These are phyloP conservation scores for Nicotiana undulata DNA, from an alignment of 257 asterid species.

Conservation along the genomic window DNA sequence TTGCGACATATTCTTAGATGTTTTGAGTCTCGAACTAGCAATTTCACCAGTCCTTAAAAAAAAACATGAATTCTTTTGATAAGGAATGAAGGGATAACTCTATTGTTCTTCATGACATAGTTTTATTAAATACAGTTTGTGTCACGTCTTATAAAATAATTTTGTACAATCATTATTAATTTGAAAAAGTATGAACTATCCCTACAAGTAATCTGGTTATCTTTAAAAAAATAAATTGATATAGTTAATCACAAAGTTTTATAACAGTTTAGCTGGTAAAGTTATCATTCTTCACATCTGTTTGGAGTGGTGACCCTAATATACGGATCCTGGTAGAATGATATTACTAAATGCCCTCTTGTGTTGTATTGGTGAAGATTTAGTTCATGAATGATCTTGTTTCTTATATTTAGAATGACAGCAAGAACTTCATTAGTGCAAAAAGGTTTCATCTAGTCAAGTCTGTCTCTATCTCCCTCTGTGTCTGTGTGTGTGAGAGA, in stretches of 20 bases:
- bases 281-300: background rate
- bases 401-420: background rate
- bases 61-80: background rate
- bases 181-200: background rate
- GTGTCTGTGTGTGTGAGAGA: background rate
- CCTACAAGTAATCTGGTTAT: background rate
- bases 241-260: background rate
- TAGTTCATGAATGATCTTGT: background rate
- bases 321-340: background rate
- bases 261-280: background rate
- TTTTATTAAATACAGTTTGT: background rate
- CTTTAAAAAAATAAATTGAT: background rate
- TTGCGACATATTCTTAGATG: background rate
- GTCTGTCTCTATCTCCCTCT: background rate
- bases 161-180: background rate
- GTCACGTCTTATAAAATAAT: background rate
- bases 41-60: background rate
- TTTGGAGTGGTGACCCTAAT: background rate
- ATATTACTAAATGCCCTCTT: background rate
- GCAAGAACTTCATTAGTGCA: background rate
- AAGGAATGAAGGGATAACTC: background rate
- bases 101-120: background rate
- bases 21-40: background rate
- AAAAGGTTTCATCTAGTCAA: background rate
- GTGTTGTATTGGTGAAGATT: background rate